Base-by-base conservation (phyloP, 108 stramenopile genomes). In the Skeletonema menzelii region DNA sequence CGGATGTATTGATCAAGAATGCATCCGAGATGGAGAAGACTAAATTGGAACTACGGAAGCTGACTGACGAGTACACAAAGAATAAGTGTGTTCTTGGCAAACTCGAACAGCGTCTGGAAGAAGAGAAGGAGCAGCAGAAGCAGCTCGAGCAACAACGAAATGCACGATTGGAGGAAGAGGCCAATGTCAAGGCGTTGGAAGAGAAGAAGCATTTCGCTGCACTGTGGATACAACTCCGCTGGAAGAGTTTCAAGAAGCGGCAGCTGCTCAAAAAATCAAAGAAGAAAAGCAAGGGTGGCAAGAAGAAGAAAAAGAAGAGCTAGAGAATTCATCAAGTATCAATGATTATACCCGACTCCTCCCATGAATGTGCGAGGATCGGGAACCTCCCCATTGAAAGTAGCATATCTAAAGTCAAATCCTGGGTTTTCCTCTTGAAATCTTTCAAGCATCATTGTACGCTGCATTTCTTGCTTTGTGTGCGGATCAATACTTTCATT, bases 281-380 rank as follows among this genome's bases (percentile, higher is more conserved):
- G 14, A 19, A 26, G 13, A 31, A 47, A 4, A 58, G 56, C 30
- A 65, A 65, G 37, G 56, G 63, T 56, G 62, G 49, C 24, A 69
- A 69, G 47, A 65, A 57, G 30, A 69, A 61, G 38, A 69, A 56
- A 17, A 59, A 44, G 20, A 42, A 15, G 40, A 40, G 40, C 40
- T n/a, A 3, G 15, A 40, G n/a, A 13, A 49, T 49, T 6, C 1
- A 40, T 49, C 1, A 6, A 49, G 14, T 49, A 8, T 49, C 20
- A 49, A 49, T 49, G 17, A 49, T 49, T 82, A 68, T 96, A 91
- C 27, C 83, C 68, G 13, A 99, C 91, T 8, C 99, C 99, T 13
- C 97, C 99, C 97, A 99, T 97, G 65, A 98, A 99, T 3, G 85
- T 85, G 44, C 95, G 65, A 7, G 99, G 89, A 81, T 99, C 97